Evolutionary conservation across 352 stramenopile genomes (phyloP).

Genomic region (Peronospora destructor): DNA sequence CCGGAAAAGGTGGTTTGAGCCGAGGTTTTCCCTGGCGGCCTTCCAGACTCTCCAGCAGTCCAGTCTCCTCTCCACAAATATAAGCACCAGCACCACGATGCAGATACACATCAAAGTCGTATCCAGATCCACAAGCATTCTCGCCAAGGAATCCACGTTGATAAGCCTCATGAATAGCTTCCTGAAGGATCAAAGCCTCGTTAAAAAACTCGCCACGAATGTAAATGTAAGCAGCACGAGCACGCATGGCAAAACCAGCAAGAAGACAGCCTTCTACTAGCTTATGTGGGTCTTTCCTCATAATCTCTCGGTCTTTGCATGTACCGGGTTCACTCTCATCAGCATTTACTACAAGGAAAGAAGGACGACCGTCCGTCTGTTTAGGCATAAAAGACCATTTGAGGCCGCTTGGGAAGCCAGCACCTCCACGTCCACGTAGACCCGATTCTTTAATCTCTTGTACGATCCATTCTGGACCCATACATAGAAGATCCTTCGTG

Average conservation of each 20-base stretch:
- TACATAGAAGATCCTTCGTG: constrained; percentile 96
- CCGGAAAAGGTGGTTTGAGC: constrained; percentile 98
- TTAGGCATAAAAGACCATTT: constrained; percentile 99
- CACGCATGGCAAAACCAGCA: constrained; percentile 97
- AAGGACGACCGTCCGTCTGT: constrained; percentile 95
- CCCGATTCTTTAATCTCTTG: constrained; percentile 99
- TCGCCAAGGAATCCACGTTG: constrained; percentile 92
- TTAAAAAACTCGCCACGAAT: constrained; percentile 99
- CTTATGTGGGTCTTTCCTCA: constrained; percentile 99
- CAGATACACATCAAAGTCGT: constrained; percentile 99
- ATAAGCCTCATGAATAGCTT: constrained; percentile 99
- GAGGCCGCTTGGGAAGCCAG: constrained; percentile 97
- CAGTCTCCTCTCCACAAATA: constrained; percentile 99
- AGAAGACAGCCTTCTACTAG: constrained; percentile 97
- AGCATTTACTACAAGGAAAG: constrained; percentile 99
- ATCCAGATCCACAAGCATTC: constrained; percentile 96
- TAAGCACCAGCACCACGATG: constrained; percentile 98
- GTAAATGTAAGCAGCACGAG: constrained; percentile 99
- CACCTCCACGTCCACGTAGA: constrained; percentile 94
- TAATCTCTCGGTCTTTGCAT: constrained; percentile 99
- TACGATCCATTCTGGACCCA: constrained; percentile 99
- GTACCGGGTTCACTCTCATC: constrained; percentile 99
- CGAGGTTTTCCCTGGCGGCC: constrained; percentile 96
- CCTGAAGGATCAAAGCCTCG: constrained; percentile 95
- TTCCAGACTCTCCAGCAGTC: constrained; percentile 96